phyloP scores from a whole-genome alignment of 2,329 filamentous ascomycete species.

The Tothia fuscella region DNA sequence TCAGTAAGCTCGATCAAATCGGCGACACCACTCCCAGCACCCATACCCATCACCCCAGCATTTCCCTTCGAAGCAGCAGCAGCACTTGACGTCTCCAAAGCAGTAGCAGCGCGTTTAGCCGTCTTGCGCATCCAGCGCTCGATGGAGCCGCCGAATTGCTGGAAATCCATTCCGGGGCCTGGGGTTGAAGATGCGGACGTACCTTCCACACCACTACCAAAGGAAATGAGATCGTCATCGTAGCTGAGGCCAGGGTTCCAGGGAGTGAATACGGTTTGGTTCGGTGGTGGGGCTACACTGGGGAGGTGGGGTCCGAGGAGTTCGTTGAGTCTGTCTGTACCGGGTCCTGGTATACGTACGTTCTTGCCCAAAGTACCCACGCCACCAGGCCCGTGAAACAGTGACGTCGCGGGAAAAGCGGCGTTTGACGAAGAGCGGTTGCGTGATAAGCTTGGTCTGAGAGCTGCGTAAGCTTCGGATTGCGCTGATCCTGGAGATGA shows the following conservation, averaged over 20 bases:
- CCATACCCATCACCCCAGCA: conserved; percentile 9
- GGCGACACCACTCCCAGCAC: conserved; percentile 35
- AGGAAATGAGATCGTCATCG: conserved; percentile 7
- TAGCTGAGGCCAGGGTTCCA: conserved; percentile 24
- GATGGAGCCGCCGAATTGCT: conserved; percentile 75
- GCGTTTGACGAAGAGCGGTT: conserved; percentile 23
- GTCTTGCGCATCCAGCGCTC: conserved; percentile 86
- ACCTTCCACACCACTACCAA: neutral
- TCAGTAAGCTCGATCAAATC: conserved; percentile 65
- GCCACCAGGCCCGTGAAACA: conserved; percentile 74
- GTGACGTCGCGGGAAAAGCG: conserved; percentile 22
- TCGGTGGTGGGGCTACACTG: conserved; percentile 49
- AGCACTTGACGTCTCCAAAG: conserved; percentile 19
- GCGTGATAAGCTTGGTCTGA: conserved; percentile 25
- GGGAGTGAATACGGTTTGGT: conserved; percentile 40
- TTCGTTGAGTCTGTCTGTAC: conserved; percentile 70
- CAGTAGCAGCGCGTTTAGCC: conserved; percentile 45
- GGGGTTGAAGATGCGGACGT: conserved; percentile 15
- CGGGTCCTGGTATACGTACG: conserved; percentile 66
- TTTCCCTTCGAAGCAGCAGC: conserved; percentile 12
- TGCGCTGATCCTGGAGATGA: conserved; percentile 14
- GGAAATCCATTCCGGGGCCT: conserved; percentile 40
- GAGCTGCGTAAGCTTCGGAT: conserved; percentile 3
- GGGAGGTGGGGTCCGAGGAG: conserved; percentile 78
- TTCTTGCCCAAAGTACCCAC: conserved; percentile 69